These are phyloP conservation scores for Coemansia sp. DNA, from an alignment of 192 early-diverging fungal species.

Conservation along the genomic window DNA sequence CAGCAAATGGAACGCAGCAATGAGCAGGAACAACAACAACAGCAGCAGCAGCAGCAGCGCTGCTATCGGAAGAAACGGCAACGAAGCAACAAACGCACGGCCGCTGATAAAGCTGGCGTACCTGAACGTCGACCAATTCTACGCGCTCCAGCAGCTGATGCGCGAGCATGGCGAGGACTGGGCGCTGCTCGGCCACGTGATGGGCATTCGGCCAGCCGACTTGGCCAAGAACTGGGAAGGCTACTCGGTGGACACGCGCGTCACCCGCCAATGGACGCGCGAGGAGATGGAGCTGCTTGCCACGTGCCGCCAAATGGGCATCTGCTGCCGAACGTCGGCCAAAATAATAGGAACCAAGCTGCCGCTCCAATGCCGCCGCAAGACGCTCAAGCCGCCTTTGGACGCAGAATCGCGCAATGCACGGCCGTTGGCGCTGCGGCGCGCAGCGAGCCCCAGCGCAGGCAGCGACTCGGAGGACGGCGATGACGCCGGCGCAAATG, in stretches of 20 bases:
- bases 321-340: conserved; percentile 33
- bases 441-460: conserved; percentile 1
- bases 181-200: conserved; percentile 17
- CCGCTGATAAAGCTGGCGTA: conserved; percentile 23
- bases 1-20: conserved; percentile 10
- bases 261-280: conserved; percentile 34
- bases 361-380: conserved; percentile 47
- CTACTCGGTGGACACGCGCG: conserved; percentile 19
- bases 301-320: conserved; percentile 29
- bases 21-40: not conserved
- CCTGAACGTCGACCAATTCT: conserved; percentile 41
- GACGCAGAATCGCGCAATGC: not conserved
- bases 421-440: not conserved
- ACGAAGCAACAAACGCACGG: not conserved
- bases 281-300: conserved; percentile 34
- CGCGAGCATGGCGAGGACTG: conserved; percentile 43
- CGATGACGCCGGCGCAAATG: not conserved
- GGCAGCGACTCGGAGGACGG: conserved; percentile 3
- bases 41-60: not conserved
- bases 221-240: conserved; percentile 42
- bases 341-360: conserved; percentile 48
- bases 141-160: conserved; percentile 26
- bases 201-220: conserved; percentile 32
- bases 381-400: conserved; percentile 23
- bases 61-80: not conserved